Base-by-base conservation (phyloP, 805 yeast genomes). In the Osmozyma mogii region DNA sequence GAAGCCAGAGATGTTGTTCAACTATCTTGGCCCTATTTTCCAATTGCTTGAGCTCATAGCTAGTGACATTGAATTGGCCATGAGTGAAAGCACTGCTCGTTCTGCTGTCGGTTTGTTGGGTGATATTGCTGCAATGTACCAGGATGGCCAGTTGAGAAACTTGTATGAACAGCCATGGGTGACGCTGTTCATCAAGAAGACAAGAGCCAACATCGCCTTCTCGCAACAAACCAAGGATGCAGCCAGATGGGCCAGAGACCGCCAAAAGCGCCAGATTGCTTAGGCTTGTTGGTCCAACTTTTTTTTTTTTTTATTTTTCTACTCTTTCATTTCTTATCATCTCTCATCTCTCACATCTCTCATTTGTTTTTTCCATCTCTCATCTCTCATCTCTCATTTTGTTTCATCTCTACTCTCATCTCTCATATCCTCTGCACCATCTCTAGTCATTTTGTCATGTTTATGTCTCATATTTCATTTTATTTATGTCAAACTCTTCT, bases 211-310 rank as follows among this genome's bases (percentile, higher is more conserved):
- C 50, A 66, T 70, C 38, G 44, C 65, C 18, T 83, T 77, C 50
- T 64, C 75, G 20, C 74, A 72, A 44, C 60, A 68, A 32, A 85
- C 96, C 9, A 76, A 74, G 52, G 92, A 82, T 48, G 84, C 95
- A n/a, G 96, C 96, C 6, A 75, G 88, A 59, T 92, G 97, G 97
- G 96, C 98, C 10, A 74, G 92, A 44, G 95, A 83, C 47, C 95
- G 79, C 58, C 84, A 74, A 52, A 73, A 72, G 56, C 60, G 62
- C 36, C 66, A 60, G 11, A 26, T 31, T 13, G 38, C 30, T 15
- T 35, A 20, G 26, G 17, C 10, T 14, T 8, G 20, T 8, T 9
- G 20, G 9, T 18, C 9, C 9, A 7, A 7, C 7, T 18, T 18
- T 18, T 9, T 8, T 18, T 21, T 10, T 10, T 13, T 6, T 5